Evolutionary conservation across 345 rosid genomes (phyloP), one percentile per base, ranked within the genome.

Genomic region (Hibiscus mutabilis): DNA sequence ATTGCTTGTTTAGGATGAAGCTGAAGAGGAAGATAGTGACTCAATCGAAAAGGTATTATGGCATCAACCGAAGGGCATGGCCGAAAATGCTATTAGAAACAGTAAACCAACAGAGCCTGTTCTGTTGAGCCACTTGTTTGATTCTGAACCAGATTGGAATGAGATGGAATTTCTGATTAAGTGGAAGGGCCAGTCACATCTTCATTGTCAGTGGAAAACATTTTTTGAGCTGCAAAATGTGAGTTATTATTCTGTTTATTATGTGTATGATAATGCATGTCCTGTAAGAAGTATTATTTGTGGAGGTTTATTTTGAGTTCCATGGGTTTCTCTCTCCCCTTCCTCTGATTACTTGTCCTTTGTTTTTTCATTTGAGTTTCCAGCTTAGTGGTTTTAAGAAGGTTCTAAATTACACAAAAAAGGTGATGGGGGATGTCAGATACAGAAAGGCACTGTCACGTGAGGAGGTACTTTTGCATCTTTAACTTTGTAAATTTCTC

Each of bases 111-210:
- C 83, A 13, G 92, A 85, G 65, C 99, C 99, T 75, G 82, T 83
- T 77, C 76, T 95, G 67, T 67, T 85, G 53, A 86, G 88, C 82
- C 86, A 85, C 81, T 76, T 89, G 79, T 92, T 87, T 86, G 92
- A 89, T 82, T 79, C 84, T 74, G 90, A 82, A 75, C 86, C 89
- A 63, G 92, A 92, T 80, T 95, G 97, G 98, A 84, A 88, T 76
- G 88, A 89, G 46, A 86, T 90, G 84, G 99, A 92, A 79, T 92
- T 92, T 78, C 78, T 92, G 76, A 92, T 95, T 72, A 95, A 95
- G 82, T 95, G 98, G 99, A 95, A 95, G 80, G 98, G 99, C 79
- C 98, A 89, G 86, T 95, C 99, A 53, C 99, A 95, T 77, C 83
- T 95, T 79, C 99, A 95, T 71, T 95, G 97, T 75, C 96, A 89